A percentile compares a stretch with the other conserved stretches of the same genome.
Evolutionary conservation across 805 yeast genomes (phyloP).

Genomic region (Soucietia sequanensis): DNA sequence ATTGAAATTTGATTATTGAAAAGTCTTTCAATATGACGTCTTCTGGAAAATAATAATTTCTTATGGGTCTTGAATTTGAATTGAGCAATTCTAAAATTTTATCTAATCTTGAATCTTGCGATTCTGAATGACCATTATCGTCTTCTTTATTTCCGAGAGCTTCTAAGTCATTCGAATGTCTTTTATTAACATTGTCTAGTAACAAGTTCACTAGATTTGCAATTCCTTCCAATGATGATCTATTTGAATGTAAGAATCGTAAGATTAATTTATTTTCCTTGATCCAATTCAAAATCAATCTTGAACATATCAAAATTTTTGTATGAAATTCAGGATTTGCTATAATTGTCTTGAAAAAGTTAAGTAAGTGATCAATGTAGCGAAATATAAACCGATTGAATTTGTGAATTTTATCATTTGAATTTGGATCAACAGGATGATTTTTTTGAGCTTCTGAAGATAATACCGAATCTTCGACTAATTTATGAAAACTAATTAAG

Average conservation of each 20-base stretch:
- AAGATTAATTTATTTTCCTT: conserved; percentile 41
- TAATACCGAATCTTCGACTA: conserved; percentile 9
- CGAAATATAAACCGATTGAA: conserved; percentile 16
- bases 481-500: conserved; percentile 19
- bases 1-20: conserved; percentile 49
- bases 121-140: not conserved
- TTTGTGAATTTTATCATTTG: conserved; percentile 8
- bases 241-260: conserved; percentile 10
- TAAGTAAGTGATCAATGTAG: conserved; percentile 19
- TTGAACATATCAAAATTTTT: conserved; percentile 21
- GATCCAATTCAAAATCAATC: conserved; percentile 60
- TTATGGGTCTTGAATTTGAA: conserved; percentile 37
- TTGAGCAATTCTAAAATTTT: conserved; percentile 6
- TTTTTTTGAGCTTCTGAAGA: conserved; percentile 6
- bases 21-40: conserved; percentile 65
- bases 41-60: conserved; percentile 59
- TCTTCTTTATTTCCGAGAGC: too few relatives aligned
- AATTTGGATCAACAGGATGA: conserved; percentile 5
- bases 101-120: not conserved
- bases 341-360: conserved; percentile 4
- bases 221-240: conserved; percentile 9
- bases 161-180: not conserved
- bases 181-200: conserved; percentile 4
- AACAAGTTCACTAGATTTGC: conserved; percentile 14
- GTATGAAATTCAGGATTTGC: conserved; percentile 1